A percentile compares a stretch with the other conserved stretches of the same genome.
These are phyloP conservation scores for Clarireedia hainanense DNA, from an alignment of 2,329 filamentous ascomycete species.

Conservation along the genomic window DNA sequence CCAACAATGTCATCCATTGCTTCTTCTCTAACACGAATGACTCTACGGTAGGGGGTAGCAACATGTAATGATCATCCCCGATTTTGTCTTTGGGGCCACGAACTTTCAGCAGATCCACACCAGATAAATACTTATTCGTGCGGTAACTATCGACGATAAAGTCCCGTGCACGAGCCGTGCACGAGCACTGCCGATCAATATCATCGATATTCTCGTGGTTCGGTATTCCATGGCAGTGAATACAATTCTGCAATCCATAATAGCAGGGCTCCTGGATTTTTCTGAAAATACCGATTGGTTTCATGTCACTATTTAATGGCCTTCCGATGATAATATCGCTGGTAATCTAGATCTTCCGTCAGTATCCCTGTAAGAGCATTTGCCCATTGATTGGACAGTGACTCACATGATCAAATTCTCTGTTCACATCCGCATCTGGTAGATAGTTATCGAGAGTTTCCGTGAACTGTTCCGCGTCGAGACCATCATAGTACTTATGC, in stretches of 20 bases:
- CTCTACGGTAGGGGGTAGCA: not conserved
- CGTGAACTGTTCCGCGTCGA: not conserved
- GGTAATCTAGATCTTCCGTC: not conserved
- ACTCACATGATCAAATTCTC: not conserved
- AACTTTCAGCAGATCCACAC: not conserved
- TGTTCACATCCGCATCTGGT: not conserved
- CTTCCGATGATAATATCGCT: slow-evolving; percentile 1
- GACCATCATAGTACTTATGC: not conserved
- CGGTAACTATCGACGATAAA: not conserved
- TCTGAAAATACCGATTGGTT: not conserved
- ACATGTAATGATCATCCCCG: not conserved
- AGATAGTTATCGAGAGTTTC: not conserved
- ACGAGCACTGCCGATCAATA: not conserved
- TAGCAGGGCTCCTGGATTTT: not conserved
- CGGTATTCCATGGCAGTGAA: not conserved
- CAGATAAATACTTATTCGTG: not conserved
- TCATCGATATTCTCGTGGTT: not conserved
- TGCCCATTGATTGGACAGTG: not conserved
- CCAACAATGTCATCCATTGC: not conserved
- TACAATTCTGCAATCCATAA: not conserved
- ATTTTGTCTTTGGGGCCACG: not conserved
- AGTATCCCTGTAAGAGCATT: not conserved
- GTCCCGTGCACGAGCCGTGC: not conserved
- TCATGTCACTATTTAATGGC: not conserved
- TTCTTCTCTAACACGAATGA: not conserved